Percentiles rank a stretch among this genome's conserved stretches.
Evolutionary conservation across 2,329 filamentous ascomycete genomes (phyloP).

Genomic region (Fusarium drepaniforme): DNA sequence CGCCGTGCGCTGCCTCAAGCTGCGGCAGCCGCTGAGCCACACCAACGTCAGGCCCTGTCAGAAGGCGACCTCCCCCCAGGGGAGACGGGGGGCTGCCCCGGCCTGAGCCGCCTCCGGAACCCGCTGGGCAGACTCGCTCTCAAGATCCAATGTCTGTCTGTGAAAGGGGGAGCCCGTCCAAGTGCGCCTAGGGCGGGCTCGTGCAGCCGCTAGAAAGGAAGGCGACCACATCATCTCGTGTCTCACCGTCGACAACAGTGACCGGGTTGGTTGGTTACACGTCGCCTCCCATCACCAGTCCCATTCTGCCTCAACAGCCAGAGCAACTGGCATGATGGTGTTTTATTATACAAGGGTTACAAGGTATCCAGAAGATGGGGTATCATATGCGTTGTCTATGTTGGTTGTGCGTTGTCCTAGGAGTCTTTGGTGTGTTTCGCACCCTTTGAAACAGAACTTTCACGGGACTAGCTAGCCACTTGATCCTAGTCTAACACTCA

Average conservation of each 20-base stretch:
- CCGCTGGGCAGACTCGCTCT: slow-evolving; percentile 30
- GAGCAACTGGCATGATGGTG: neutral
- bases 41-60: slow-evolving; percentile 11
- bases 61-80: slow-evolving; percentile 12
- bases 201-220: slow-evolving; percentile 6
- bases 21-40: slow-evolving; percentile 35
- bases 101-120: slow-evolving; percentile 8
- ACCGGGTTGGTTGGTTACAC: slow-evolving; percentile 22
- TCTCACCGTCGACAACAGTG: slow-evolving; percentile 22
- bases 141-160: neutral
- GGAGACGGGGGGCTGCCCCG: neutral
- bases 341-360: slow-evolving; percentile 23
- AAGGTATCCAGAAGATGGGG: neutral
- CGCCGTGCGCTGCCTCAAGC: slow-evolving; percentile 30
- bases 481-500: slow-evolving; percentile 8
- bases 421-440: slow-evolving; percentile 4
- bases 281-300: slow-evolving; percentile 28
- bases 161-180: slow-evolving; percentile 2
- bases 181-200: slow-evolving; percentile 23
- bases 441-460: slow-evolving; percentile 12
- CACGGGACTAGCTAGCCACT: neutral
- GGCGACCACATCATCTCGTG: slow-evolving; percentile 26
- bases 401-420: slow-evolving; percentile 1
- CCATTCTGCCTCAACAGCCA: neutral
- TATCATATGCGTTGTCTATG: slow-evolving; percentile 26